Evolutionary conservation across 495 filamentous ascomycete species (phyloP), one percentile per base, ranked within the genome.

Genomic region (Haplographium delicatum): DNA sequence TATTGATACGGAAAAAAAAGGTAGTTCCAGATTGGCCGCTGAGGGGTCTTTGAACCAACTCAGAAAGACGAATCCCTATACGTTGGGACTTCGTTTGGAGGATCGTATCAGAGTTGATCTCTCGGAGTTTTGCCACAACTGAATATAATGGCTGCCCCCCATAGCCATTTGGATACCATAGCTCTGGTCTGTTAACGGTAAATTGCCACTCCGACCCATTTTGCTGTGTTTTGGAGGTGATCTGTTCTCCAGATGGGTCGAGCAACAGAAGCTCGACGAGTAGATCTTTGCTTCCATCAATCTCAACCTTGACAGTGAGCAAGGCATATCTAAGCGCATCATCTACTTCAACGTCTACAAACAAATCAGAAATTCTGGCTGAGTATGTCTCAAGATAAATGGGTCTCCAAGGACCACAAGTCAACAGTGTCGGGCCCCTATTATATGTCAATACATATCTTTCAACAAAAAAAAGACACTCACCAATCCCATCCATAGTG

Each of bases 341-440:
- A 22, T 67, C 48, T 10, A 80, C 61, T 41, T 31, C 13, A 31
- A 13, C 13, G 28, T 6, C 13, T 6, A 31, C 66, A 13, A 8
- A 76, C 3, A 87, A 57, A 56, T 83, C 75, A 2, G 72, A 64
- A 27, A 89, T 72, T 10, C 76, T 69, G 0, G 71, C 65, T 15
- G 60, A 63, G 57, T 82, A 88, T 0, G 74, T 69, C 57, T 89
- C 84, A 10, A 90, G 63, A 0, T 62, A 65, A 6, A 88, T 71
- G 2, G 82, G 79, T 46, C 75, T 73, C 84, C 84, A 89, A n/a
- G 83, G 83, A 4, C 86, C 86, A 28, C 78, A 83, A 4, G 83
- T 84, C 62, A 85, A 66, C 31, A 89, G 57, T 8, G 79, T 74
- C n/a, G 86, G 84, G 7, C 86, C 86, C 86, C n/a, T n/a, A n/a